These are phyloP conservation scores for Penicillium sp. DNA, from an alignment of 2,329 filamentous ascomycete genomes.

Conservation along the genomic window DNA sequence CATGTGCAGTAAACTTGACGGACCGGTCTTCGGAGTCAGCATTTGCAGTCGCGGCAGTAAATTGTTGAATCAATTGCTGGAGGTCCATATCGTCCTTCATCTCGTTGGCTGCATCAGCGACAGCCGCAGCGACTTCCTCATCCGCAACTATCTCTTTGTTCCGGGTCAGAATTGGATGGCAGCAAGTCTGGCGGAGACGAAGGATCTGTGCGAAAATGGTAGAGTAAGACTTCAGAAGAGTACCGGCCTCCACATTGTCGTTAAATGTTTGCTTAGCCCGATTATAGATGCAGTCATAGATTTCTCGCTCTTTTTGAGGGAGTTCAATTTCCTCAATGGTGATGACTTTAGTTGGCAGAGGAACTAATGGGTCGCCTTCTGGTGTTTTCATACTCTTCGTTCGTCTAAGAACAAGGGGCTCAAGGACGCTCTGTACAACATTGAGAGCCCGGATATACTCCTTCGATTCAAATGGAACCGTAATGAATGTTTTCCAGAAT, in stretches of 20 bases:
- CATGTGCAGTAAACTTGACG: constrained; percentile 80
- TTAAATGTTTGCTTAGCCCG: constrained; percentile 81
- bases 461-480: constrained; percentile 91
- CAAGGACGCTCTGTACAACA: constrained; percentile 93
- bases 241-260: constrained; percentile 85
- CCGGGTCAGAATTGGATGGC: constrained; percentile 84
- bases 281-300: constrained; percentile 88
- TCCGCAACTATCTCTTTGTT: constrained; percentile 83
- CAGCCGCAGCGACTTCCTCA: constrained; percentile 77
- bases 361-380: constrained; percentile 75
- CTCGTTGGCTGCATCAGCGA: constrained; percentile 75
- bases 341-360: constrained; percentile 75
- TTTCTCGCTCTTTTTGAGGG: constrained; percentile 78
- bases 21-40: constrained; percentile 48
- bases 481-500: constrained; percentile 99
- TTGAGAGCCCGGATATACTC: constrained; percentile 92
- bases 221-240: constrained; percentile 90
- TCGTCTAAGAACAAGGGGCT: constrained; percentile 89
- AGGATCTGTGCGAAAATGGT: constrained; percentile 97
- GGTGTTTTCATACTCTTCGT: constrained; percentile 99
- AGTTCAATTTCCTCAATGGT: constrained; percentile 87
- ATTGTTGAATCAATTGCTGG: constrained; percentile 77
- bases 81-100: constrained; percentile 96
- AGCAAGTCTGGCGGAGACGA: constrained; percentile 88
- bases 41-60: constrained; percentile 68